Conservation (phyloP, 2,329 filamentous ascomycete genomes). For the Colletotrichum gloeosporioides region DNA sequence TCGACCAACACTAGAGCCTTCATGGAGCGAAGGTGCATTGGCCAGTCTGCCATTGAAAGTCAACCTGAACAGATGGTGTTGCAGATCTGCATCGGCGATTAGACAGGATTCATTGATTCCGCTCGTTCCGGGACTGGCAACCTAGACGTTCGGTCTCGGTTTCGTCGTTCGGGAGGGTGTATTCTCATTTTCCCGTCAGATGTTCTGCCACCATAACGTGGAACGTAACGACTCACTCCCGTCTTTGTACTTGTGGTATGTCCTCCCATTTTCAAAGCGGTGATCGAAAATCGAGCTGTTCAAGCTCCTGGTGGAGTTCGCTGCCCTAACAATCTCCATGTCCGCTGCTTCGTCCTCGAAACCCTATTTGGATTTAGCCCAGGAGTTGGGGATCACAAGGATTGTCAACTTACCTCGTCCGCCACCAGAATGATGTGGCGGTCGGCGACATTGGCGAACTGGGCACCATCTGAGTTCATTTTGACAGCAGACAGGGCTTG, state of each 20-base stretch:
- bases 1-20: slow-evolving; percentile 20
- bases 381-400: not conserved
- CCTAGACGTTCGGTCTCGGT: slow-evolving; percentile 31
- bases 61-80: slow-evolving; percentile 38
- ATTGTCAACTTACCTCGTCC: not conserved
- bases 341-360: not conserved
- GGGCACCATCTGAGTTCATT: not conserved
- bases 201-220: not conserved
- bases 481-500: not conserved
- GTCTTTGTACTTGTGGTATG: slow-evolving; percentile 21
- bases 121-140: not conserved
- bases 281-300: not conserved
- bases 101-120: not conserved
- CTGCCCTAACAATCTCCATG: not conserved
- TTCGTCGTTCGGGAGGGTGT: slow-evolving; percentile 29
- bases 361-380: not conserved
- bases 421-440: not conserved
- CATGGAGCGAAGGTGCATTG: slow-evolving; percentile 25
- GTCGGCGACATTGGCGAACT: not conserved
- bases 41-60: slow-evolving; percentile 36
- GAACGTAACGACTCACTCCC: slow-evolving; percentile 23
- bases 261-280: too few species aligned
- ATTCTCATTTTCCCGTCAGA: slow-evolving; percentile 22
- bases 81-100: slow-evolving; percentile 28
- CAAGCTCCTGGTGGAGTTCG: not conserved